phyloP scores from a whole-genome alignment of 108 stramenopile species.

The Nitzschia sp. region DNA sequence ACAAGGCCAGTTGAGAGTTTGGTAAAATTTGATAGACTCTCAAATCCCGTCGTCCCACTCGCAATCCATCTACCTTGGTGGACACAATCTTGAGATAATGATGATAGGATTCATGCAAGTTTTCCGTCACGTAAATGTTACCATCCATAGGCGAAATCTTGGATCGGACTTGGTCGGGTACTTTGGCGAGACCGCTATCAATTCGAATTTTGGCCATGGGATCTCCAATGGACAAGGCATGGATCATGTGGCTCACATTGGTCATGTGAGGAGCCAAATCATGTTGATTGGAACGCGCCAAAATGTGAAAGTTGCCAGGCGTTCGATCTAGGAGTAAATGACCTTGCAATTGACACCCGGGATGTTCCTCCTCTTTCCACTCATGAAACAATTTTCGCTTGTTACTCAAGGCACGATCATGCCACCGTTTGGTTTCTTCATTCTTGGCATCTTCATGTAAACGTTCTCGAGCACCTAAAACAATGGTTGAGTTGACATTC shows the following conservation, averaged over 20 bases:
- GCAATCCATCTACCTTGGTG: slow-evolving; percentile 53
- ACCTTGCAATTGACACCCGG: slow-evolving; percentile 85
- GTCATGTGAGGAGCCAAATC: slow-evolving; percentile 84
- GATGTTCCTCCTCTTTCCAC: slow-evolving; percentile 73
- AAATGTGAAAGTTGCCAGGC: slow-evolving; percentile 96
- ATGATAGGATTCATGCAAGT: slow-evolving; percentile 88
- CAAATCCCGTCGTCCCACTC: slow-evolving; percentile 31
- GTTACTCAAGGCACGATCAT: slow-evolving; percentile 10
- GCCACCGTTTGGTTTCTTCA: slow-evolving; percentile 11
- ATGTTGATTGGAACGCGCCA: slow-evolving; percentile 77
- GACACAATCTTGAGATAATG: slow-evolving; percentile 93
- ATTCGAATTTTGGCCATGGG: slow-evolving; percentile 21
- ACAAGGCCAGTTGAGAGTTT: slow-evolving; percentile 73
- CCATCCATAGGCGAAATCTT: slow-evolving; percentile 83
- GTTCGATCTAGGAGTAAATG: slow-evolving; percentile 90
- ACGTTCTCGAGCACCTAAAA: slow-evolving; percentile 44
- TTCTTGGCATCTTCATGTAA: slow-evolving; percentile 43
- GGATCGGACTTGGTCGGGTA: slow-evolving; percentile 42
- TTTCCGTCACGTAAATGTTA: slow-evolving; percentile 60
- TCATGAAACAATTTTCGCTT: slow-evolving; percentile 35
- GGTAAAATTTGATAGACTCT: slow-evolving; percentile 75
- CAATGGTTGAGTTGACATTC: not conserved
- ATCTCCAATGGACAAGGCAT: slow-evolving; percentile 80
- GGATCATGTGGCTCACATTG: slow-evolving; percentile 89
- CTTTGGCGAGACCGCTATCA: slow-evolving; percentile 13